Base-by-base conservation (phyloP, 129 eudicot species). In the Oenanthe sinensis region DNA sequence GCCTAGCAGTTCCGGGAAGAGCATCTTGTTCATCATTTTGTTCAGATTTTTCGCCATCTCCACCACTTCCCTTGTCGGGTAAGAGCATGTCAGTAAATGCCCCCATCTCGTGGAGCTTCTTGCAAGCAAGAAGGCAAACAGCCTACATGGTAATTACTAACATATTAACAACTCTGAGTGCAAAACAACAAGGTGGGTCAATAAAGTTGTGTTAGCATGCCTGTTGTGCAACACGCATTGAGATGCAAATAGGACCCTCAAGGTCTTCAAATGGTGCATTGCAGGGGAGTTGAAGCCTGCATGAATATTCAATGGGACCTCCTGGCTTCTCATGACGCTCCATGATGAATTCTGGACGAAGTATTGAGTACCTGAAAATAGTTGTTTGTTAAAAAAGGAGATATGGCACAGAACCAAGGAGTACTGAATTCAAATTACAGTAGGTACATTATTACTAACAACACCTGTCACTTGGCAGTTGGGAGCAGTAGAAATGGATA, bases 71-170 rank as follows among this genome's bases (percentile, higher is more conserved):
- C 88, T 92, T 95, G 84, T 95, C 99, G 58, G 99, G 99, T 91
- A 95, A 95, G 65, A 95, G 95, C 99, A 95, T 95, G 89, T 95
- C 99, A 58, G 99, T 95, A 86, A 95, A 91, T 71, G 97, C 99
- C 54, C 99, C 97, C 96, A 92, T 90, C 87, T 95, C 97, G 82
- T 95, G 99, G 69, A 95, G 96, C 91, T 95, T 95, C 92, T 95
- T 95, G 86, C 99, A 95, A 85, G 99, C 99, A 87, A 92, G 92
- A 79, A 95, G 84, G 81, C 99, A 95, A 89, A 92, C 99, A 71
- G 97, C 96, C 99, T 95, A 89, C 89, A 78, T 24, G 69, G 68
- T 47, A n/a, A 77, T 28, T 8, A 65, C 54, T 69, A 39, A 72
- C 16, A 52, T 79, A 26, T 82, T 63, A 55, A 52, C 67, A 47